Evolutionary conservation across 129 eudicot genomes (phyloP).

Genomic region (Pittosporum tobira): DNA sequence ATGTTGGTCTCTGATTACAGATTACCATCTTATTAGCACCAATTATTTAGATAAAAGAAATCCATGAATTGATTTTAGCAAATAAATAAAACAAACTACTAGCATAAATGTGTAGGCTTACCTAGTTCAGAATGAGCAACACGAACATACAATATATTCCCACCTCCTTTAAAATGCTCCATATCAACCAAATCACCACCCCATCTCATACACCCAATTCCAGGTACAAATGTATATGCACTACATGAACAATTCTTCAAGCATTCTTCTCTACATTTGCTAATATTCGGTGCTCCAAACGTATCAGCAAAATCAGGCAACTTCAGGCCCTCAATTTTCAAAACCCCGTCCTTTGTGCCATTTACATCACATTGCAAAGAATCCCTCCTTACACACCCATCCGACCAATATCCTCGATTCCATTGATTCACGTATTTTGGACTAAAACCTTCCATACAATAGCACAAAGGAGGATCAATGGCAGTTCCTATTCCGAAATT

Average conservation of each 20-base stretch:
- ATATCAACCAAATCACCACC: constrained; percentile 44
- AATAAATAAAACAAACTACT: neutral
- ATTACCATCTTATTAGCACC: too few relatives aligned
- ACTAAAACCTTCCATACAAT: constrained; percentile 54
- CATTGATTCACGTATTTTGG: constrained; percentile 20
- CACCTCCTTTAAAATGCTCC: constrained; percentile 48
- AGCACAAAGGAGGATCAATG: constrained; percentile 21
- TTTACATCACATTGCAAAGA: constrained; percentile 27
- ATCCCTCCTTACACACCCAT: constrained; percentile 48
- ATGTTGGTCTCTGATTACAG: too few relatives aligned
- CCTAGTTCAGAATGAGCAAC: constrained; percentile 54
- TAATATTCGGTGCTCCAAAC: neutral
- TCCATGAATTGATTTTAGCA: too few relatives aligned
- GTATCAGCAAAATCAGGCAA: constrained; percentile 54
- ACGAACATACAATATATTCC: constrained; percentile 45
- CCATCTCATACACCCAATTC: constrained; percentile 69
- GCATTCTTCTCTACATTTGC: constrained; percentile 33
- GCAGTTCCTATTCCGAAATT: constrained; percentile 34
- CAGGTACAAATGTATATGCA: constrained; percentile 41
- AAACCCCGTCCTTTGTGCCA: constrained; percentile 37
- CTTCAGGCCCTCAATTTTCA: constrained; percentile 30
- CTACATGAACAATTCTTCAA: constrained; percentile 54
- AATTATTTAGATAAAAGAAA: too few relatives aligned
- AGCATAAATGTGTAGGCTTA: constrained; percentile 4
- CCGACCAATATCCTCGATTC: constrained; percentile 40